Evolutionary conservation across 345 rosid species (phyloP).

Genomic region (Murraya koenigii): DNA sequence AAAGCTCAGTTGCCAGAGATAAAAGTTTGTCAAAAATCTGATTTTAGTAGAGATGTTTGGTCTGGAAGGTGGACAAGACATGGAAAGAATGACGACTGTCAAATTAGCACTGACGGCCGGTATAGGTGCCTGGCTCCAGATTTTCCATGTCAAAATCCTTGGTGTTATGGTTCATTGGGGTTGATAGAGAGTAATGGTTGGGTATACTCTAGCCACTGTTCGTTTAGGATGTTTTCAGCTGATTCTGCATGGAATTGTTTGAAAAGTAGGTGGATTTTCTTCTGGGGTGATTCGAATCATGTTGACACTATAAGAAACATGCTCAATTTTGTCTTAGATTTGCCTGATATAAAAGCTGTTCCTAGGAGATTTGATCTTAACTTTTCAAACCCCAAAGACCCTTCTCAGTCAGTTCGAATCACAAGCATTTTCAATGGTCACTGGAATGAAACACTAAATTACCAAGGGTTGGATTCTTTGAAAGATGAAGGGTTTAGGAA

Average conservation of each 20-base stretch:
- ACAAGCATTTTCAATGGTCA: slow-evolving; percentile 97
- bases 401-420: slow-evolving; percentile 67
- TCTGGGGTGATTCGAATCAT: slow-evolving; percentile 97
- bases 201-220: slow-evolving; percentile 91
- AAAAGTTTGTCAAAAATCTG: slow-evolving; percentile 47
- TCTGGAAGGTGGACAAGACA: slow-evolving; percentile 91
- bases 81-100: slow-evolving; percentile 61
- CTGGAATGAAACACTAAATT: slow-evolving; percentile 78
- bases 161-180: slow-evolving; percentile 85
- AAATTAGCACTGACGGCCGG: slow-evolving; percentile 69
- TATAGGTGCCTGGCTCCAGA: slow-evolving; percentile 62
- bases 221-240: slow-evolving; percentile 53
- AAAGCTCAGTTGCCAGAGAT: slow-evolving; percentile 45
- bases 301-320: slow-evolving; percentile 87
- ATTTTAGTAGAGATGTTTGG: slow-evolving; percentile 72
- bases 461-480: slow-evolving; percentile 85
- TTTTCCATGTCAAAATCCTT: slow-evolving; percentile 68
- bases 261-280: slow-evolving; percentile 82
- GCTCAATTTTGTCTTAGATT: slow-evolving; percentile 72
- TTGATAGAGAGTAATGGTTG: slow-evolving; percentile 90
- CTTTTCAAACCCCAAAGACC: slow-evolving; percentile 62
- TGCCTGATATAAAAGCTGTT: slow-evolving; percentile 58
- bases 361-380: slow-evolving; percentile 86
- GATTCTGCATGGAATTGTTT: slow-evolving; percentile 81
- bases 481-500: slow-evolving; percentile 53